These are phyloP conservation scores for Neofusicoccum ribis DNA, from an alignment of 2,329 filamentous ascomycete species.

Conservation along the genomic window DNA sequence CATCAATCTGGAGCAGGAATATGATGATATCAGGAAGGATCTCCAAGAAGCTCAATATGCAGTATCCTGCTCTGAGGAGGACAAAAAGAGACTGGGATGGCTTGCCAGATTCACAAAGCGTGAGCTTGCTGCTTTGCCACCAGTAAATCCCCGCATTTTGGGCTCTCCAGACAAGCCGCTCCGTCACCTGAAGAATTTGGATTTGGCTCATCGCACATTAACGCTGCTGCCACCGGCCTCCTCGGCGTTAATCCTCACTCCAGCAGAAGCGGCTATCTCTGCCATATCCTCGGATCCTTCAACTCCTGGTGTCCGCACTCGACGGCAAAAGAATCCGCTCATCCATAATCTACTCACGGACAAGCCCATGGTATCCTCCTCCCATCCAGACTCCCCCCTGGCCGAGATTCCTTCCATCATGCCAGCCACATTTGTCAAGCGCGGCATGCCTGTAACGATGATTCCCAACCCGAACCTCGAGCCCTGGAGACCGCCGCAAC, in stretches of 20 bases:
- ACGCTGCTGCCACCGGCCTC: constrained; percentile 78
- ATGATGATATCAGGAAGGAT: constrained; percentile 64
- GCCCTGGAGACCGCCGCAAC: constrained; percentile 68
- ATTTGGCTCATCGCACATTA: constrained; percentile 68
- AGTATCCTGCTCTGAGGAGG: constrained; percentile 20
- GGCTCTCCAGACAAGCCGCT: constrained; percentile 22
- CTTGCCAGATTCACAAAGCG: constrained; percentile 43
- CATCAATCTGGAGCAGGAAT: constrained; percentile 92
- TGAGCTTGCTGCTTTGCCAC: constrained; percentile 26
- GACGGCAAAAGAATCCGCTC: constrained; percentile 74
- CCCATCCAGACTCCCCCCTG: constrained; percentile 63
- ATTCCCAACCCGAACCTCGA: constrained; percentile 68
- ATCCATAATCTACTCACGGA: constrained; percentile 97
- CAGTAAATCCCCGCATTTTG: constrained; percentile 24
- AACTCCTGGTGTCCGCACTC: constrained; percentile 53
- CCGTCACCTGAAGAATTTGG: constrained; percentile 69
- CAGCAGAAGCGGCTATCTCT: constrained; percentile 73
- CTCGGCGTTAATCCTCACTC: constrained; percentile 86
- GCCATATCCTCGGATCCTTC: constrained; percentile 33
- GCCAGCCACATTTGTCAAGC: constrained; percentile 81
- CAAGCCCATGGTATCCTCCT: constrained; percentile 89
- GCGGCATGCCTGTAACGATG: constrained; percentile 84
- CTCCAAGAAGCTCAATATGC: constrained; percentile 43
- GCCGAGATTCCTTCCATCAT: constrained; percentile 34
- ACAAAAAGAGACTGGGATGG: constrained; percentile 16